phyloP scores from a whole-genome alignment of 2,329 filamentous ascomycete genomes.

The Fulvia fulva region DNA sequence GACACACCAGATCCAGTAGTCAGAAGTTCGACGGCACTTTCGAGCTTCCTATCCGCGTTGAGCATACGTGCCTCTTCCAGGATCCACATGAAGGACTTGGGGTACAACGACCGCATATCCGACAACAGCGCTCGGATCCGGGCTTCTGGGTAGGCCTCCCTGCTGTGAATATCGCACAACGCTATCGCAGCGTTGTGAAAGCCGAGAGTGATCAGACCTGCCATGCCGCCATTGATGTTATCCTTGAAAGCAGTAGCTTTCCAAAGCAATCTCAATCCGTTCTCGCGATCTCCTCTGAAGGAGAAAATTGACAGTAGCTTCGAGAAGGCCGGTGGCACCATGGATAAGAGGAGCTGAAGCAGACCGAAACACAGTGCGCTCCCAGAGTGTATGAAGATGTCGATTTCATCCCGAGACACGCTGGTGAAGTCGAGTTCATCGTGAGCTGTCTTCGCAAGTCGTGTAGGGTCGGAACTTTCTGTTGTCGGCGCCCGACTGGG shows the following conservation, averaged over 20 bases:
- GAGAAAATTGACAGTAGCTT: slow-evolving; percentile 82
- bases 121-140: slow-evolving; percentile 64
- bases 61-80: slow-evolving; percentile 81
- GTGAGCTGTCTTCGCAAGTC: neutral
- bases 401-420: slow-evolving; percentile 67
- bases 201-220: slow-evolving; percentile 72
- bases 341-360: slow-evolving; percentile 79
- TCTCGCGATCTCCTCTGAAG: slow-evolving; percentile 81
- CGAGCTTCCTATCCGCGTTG: slow-evolving; percentile 62
- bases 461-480: neutral
- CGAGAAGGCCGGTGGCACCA: slow-evolving; percentile 88
- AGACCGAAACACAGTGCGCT: slow-evolving; percentile 87
- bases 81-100: slow-evolving; percentile 78
- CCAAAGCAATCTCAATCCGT: slow-evolving; percentile 85
- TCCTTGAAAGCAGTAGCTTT: slow-evolving; percentile 71
- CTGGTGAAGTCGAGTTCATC: slow-evolving; percentile 56
- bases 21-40: slow-evolving; percentile 61
- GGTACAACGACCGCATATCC: slow-evolving; percentile 73
- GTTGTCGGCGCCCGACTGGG: neutral
- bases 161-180: slow-evolving; percentile 80
- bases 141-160: slow-evolving; percentile 62
- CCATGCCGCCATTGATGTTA: slow-evolving; percentile 90
- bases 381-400: slow-evolving; percentile 85
- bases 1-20: slow-evolving; percentile 38
- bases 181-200: slow-evolving; percentile 88